Evolutionary conservation across 805 yeast genomes (phyloP).

Genomic region (Wickerhamomyces ciferrii): DNA sequence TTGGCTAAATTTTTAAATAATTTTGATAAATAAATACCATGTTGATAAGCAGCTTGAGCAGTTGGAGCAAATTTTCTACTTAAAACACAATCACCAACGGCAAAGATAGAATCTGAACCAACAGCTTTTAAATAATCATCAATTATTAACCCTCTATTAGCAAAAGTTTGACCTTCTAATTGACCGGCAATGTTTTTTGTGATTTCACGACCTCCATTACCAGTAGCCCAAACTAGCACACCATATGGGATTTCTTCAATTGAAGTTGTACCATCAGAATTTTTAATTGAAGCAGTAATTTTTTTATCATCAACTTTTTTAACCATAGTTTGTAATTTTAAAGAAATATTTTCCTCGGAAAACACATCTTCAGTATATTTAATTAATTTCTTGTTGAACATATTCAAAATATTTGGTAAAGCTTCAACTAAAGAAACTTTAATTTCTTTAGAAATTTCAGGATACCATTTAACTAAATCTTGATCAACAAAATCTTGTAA

Average conservation of each 20-base stretch:
- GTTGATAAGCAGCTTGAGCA: slow-evolving; percentile 96
- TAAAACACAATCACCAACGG: slow-evolving; percentile 92
- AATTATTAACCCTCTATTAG: slow-evolving; percentile 86
- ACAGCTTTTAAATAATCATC: slow-evolving; percentile 78
- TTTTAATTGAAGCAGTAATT: slow-evolving; percentile 66
- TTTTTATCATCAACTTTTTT: slow-evolving; percentile 70
- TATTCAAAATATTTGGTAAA: slow-evolving; percentile 77
- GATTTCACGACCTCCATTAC: slow-evolving; percentile 84
- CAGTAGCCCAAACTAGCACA: slow-evolving; percentile 95
- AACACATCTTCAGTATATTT: slow-evolving; percentile 79
- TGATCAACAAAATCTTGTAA: slow-evolving; percentile 90
- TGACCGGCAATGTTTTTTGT: slow-evolving; percentile 59
- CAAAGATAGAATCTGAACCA: slow-evolving; percentile 75
- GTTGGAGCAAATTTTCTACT: slow-evolving; percentile 88
- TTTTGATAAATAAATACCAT: slow-evolving; percentile 76
- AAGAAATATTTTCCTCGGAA: slow-evolving; percentile 59
- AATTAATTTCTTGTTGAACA: slow-evolving; percentile 64
- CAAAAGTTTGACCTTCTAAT: slow-evolving; percentile 73
- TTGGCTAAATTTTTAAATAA: slow-evolving; percentile 62
- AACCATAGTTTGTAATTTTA: slow-evolving; percentile 83
- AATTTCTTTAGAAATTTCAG: slow-evolving; percentile 76
- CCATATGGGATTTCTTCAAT: slow-evolving; percentile 77
- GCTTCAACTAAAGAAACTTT: slow-evolving; percentile 87
- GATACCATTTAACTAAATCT: slow-evolving; percentile 86
- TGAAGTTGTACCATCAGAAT: slow-evolving; percentile 58